Percentiles rank a stretch among this genome's conserved stretches.
phyloP scores from a whole-genome alignment of 371 early-diverging fungal genomes.

The Syncephalastrum monosporum region DNA sequence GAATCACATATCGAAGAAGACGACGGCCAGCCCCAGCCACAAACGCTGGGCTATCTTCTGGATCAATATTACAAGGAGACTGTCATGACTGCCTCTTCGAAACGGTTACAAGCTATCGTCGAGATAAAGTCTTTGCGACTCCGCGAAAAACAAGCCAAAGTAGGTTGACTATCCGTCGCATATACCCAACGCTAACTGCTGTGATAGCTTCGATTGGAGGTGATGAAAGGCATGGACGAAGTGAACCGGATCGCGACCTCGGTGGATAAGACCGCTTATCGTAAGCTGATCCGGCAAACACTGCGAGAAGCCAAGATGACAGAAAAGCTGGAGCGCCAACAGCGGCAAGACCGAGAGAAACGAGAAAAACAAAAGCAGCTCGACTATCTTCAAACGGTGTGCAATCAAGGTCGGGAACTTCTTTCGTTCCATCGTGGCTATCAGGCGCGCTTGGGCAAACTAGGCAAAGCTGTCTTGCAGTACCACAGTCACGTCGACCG shows the following conservation, averaged over 20 bases:
- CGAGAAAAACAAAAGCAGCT: conserved; percentile 83
- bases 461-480: conserved; percentile 76
- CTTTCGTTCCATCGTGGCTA: conserved; percentile 65
- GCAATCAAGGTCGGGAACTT: conserved; percentile 78
- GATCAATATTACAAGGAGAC: conserved; percentile 39
- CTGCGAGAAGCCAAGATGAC: conserved; percentile 91
- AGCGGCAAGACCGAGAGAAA: conserved; percentile 87
- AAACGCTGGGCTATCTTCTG: conserved; percentile 31
- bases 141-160: conserved; percentile 72
- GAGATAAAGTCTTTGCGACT: conserved; percentile 84
- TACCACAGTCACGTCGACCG: conserved; percentile 86
- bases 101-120: conserved; percentile 72
- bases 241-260: conserved; percentile 79
- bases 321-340: conserved; percentile 88
- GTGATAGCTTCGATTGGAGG: conserved; percentile 71
- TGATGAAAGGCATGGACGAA: conserved; percentile 65
- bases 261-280: conserved; percentile 75
- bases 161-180: conserved; percentile 9
- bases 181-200: neutral
- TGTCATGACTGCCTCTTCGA: conserved; percentile 27
- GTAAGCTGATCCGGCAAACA: conserved; percentile 88
- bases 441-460: conserved; percentile 63
- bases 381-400: conserved; percentile 75
- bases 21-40: conserved; percentile 36
- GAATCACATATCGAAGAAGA: conserved; percentile 2